Percentiles rank a stretch among this genome's conserved stretches.
Conservation (phyloP, 768 basidiomycete species). For the Tulasnella sp. region DNA sequence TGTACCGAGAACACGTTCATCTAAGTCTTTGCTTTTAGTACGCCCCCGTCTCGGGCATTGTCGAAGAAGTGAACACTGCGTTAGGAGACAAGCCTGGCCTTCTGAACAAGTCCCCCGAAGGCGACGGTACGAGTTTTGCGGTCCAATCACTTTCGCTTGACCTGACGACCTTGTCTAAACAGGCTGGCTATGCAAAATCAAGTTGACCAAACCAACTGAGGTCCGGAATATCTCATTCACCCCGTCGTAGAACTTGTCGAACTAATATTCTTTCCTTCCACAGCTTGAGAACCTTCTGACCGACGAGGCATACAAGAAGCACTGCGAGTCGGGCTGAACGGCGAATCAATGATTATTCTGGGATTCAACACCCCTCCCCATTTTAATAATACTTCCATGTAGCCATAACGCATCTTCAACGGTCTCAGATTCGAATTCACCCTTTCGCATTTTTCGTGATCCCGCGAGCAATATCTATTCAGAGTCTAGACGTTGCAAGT, state of each 20-base stretch:
- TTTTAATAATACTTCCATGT: not conserved
- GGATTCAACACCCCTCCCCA: not conserved
- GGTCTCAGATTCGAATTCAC: not conserved
- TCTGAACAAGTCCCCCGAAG: slow-evolving; percentile 82
- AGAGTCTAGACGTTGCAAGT: too few species aligned
- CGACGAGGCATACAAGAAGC: slow-evolving; percentile 63
- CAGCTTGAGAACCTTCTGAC: slow-evolving; percentile 67
- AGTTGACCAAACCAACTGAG: slow-evolving; percentile 67
- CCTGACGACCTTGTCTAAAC: not conserved
- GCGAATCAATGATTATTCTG: not conserved
- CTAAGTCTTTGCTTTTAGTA: slow-evolving; percentile 45
- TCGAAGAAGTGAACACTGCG: slow-evolving; percentile 69
- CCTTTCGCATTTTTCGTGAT: not conserved
- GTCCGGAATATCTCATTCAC: slow-evolving; percentile 40
- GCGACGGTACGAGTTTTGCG: slow-evolving; percentile 52
- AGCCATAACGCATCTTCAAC: not conserved
- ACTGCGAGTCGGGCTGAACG: slow-evolving; percentile 38
- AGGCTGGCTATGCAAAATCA: slow-evolving; percentile 98
- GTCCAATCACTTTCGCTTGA: not conserved
- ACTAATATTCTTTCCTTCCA: not conserved
- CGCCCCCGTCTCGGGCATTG: slow-evolving; percentile 81
- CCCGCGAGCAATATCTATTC: not conserved
- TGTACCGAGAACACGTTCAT: slow-evolving; percentile 18
- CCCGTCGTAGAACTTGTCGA: not conserved
- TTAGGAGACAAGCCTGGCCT: slow-evolving; percentile 64